Percentiles rank a stretch among this genome's conserved stretches.
Evolutionary conservation across 768 basidiomycete species (phyloP).

Genomic region (Lactarius akahatsu): DNA sequence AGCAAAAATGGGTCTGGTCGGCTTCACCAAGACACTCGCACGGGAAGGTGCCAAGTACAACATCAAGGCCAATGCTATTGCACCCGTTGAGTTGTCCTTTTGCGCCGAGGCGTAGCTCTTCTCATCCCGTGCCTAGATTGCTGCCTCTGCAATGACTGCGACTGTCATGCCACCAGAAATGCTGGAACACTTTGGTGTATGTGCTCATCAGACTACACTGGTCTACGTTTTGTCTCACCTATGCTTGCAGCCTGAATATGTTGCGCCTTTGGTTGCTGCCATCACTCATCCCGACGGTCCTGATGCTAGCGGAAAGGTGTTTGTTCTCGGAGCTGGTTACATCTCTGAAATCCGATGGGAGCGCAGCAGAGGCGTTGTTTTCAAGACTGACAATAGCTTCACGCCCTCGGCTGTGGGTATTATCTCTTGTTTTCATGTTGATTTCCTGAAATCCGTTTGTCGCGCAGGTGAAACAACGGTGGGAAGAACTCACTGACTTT

Average conservation of each 20-base stretch:
- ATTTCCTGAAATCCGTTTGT: conserved; percentile 4
- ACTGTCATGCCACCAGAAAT: conserved; percentile 94
- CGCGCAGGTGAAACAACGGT: conserved; percentile 73
- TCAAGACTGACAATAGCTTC: conserved; percentile 86
- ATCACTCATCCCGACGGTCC: conserved; percentile 83
- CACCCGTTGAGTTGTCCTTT: conserved; percentile 60
- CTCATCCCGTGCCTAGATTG: conserved; percentile 52
- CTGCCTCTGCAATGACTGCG: conserved; percentile 96
- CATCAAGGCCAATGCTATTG: conserved; percentile 84
- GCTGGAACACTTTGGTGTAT: conserved; percentile 79
- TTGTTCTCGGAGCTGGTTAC: conserved; percentile 92
- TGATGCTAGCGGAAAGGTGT: conserved; percentile 77
- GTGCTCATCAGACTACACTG: neutral
- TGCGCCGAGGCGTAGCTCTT: neutral
- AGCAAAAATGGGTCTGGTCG: conserved; percentile 94
- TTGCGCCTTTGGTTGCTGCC: conserved; percentile 89
- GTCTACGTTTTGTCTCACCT: neutral
- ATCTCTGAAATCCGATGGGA: conserved; percentile 93
- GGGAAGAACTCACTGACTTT: conserved; percentile 82
- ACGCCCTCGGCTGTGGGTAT: conserved; percentile 83
- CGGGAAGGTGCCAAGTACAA: conserved; percentile 90
- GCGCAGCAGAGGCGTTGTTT: conserved; percentile 79
- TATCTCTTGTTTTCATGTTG: neutral
- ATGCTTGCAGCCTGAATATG: conserved; percentile 71
- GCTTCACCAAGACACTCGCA: conserved; percentile 90